phyloP scores from a whole-genome alignment of 2,329 filamentous ascomycete genomes.

The Xylogone sp. region DNA sequence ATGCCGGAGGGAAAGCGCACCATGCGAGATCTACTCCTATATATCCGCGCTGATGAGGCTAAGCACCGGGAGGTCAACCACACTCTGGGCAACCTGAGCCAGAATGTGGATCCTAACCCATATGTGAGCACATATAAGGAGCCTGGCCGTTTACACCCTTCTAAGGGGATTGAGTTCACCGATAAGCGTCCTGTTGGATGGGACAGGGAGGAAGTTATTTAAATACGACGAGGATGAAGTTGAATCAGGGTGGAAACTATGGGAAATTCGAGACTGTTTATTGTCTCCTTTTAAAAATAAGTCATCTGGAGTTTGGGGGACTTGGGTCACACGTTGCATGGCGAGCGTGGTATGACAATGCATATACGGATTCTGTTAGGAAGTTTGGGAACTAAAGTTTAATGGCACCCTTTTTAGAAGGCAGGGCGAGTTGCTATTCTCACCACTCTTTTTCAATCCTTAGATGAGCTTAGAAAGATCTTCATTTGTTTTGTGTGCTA shows the following conservation, averaged over 20 bases:
- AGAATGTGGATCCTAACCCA: constrained; percentile 85
- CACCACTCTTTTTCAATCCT: too few relatives aligned
- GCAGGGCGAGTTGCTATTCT: too few relatives aligned
- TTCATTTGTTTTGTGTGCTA: too few relatives aligned
- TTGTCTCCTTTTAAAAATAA: too few relatives aligned
- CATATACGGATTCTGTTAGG: too few relatives aligned
- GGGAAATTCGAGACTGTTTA: too few relatives aligned
- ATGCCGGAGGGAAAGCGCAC: constrained; percentile 81
- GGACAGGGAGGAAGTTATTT: constrained; percentile 76
- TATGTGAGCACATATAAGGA: constrained; percentile 83
- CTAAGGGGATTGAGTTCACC: constrained; percentile 59
- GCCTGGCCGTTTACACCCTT: constrained; percentile 60
- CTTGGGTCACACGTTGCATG: too few relatives aligned
- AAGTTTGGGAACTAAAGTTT: too few relatives aligned
- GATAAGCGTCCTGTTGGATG: constrained; percentile 63
- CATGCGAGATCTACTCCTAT: constrained; percentile 84
- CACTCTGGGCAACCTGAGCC: constrained; percentile 83
- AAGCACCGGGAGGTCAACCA: constrained; percentile 95
- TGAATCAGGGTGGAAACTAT: background rate
- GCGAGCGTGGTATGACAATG: too few relatives aligned
- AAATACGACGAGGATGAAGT: constrained; percentile 1
- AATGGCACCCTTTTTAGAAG: too few relatives aligned
- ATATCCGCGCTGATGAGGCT: constrained; percentile 86
- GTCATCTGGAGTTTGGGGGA: too few relatives aligned
- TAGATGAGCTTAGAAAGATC: too few relatives aligned